A percentile compares a stretch with the other conserved stretches of the same genome.
Evolutionary conservation across 2,329 filamentous ascomycete species (phyloP).

Genomic region (Chaetomiaceae sp.): DNA sequence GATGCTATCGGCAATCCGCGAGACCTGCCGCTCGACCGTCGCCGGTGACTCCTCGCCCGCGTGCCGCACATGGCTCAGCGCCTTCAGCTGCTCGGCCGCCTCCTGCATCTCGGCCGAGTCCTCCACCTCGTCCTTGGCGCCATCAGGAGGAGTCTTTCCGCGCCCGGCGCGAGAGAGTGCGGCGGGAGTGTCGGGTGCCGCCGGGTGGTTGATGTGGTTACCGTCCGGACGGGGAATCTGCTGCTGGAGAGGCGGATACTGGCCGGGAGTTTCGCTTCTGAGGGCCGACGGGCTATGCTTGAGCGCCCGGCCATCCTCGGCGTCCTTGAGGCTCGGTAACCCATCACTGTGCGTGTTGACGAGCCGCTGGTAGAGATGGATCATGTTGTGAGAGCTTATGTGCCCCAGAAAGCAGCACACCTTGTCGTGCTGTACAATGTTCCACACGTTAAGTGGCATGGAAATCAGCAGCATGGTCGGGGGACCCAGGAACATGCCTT

Average conservation of each 20-base stretch:
- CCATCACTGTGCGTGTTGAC: slow-evolving; percentile 42
- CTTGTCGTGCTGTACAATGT: slow-evolving; percentile 58
- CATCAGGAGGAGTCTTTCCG: slow-evolving; percentile 29
- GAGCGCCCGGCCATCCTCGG: slow-evolving; percentile 50
- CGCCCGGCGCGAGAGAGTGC: slow-evolving; percentile 15
- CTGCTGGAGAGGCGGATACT: slow-evolving; percentile 17
- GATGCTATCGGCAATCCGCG: slow-evolving; percentile 24
- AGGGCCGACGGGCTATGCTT: slow-evolving; percentile 30
- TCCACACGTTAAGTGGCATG: slow-evolving; percentile 59
- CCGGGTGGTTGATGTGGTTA: slow-evolving; percentile 2
- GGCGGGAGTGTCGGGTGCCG: slow-evolving; percentile 7
- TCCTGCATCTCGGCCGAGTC: slow-evolving; percentile 65
- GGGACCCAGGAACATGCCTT: slow-evolving; percentile 62
- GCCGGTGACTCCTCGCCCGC: slow-evolving; percentile 40
- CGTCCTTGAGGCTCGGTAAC: slow-evolving; percentile 42
- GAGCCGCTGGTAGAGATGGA: slow-evolving; percentile 55
- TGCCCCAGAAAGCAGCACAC: slow-evolving; percentile 61
- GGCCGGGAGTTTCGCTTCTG: slow-evolving; percentile 19
- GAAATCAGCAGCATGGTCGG: slow-evolving; percentile 61
- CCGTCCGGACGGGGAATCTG: slow-evolving; percentile 23
- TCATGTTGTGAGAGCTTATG: slow-evolving; percentile 62
- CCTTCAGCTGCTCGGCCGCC: slow-evolving; percentile 60
- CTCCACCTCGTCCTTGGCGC: slow-evolving; percentile 46
- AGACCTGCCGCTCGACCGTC: slow-evolving; percentile 29
- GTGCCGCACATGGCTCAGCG: slow-evolving; percentile 56